phyloP scores from a whole-genome alignment of 371 early-diverging fungal species.

The Mortierella sp. region DNA sequence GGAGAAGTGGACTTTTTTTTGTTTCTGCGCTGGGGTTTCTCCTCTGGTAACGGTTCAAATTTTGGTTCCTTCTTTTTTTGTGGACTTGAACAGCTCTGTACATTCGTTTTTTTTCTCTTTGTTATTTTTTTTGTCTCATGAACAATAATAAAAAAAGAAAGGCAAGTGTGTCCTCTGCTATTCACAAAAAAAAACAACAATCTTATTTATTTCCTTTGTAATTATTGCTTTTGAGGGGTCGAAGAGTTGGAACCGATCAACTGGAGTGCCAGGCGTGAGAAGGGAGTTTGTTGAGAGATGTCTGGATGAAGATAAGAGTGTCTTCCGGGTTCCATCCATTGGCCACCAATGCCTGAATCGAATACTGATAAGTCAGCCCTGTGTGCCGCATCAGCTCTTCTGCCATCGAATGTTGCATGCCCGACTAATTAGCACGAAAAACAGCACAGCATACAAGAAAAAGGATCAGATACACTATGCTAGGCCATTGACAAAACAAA shows the following conservation, averaged over 20 bases:
- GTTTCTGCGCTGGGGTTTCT: not conserved
- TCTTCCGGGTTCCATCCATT: slow-evolving; percentile 31
- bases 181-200: not conserved
- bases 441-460: not conserved
- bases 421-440: slow-evolving; percentile 12
- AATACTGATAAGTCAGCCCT: slow-evolving; percentile 33
- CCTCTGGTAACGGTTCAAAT: not conserved
- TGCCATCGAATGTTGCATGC: slow-evolving; percentile 35
- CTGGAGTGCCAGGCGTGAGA: slow-evolving; percentile 35
- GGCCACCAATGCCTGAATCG: slow-evolving; percentile 32
- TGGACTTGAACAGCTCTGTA: slow-evolving; percentile 11
- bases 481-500: not conserved
- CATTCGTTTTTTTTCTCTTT: slow-evolving; percentile 11
- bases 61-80: slow-evolving; percentile 18
- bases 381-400: slow-evolving; percentile 33
- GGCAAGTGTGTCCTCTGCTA: not conserved
- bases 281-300: slow-evolving; percentile 33
- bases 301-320: slow-evolving; percentile 24
- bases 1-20: not conserved
- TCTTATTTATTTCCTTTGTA: not conserved
- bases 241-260: not conserved
- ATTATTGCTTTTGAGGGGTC: not conserved
- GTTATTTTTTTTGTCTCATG: not conserved
- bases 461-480: not conserved
- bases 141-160: not conserved